Base-by-base conservation (phyloP, 1,284 basidiomycete genomes). In the Pseudozyma thailandica region DNA sequence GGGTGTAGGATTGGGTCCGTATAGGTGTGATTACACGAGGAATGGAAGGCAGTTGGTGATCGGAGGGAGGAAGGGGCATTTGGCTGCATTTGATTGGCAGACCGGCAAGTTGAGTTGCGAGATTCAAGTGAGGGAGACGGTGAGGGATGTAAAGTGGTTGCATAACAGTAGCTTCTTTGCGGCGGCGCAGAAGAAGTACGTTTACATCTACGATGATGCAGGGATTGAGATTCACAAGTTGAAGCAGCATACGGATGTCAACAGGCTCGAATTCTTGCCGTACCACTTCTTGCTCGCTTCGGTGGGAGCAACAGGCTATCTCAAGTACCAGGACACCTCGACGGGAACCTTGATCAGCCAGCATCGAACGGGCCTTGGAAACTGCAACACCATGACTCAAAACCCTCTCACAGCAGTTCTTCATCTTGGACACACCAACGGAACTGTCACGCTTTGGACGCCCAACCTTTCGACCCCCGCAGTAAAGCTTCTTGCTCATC, bases 261-360 rank as follows among this genome's bases (percentile, higher is more conserved):
- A 92, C 9, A 86, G 91, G 60, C 88, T 98, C 60, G 92, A 97
- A 80, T 98, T 93, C 82, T 86, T 98, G 9, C 94, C 93, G 0
- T 98, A 94, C 78, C 96, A 99, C 83, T 98, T 93, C 89, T 86
- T 98, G 16, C 88, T 99, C 6, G 91, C 89, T 1, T 91, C 89
- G 48, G 87, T 95, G 16, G 93, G 94, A 10, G 91, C 93, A 75
- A 86, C 87, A 13, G 95, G 95, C 1, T 93, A 90, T 82, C 86
- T 98, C 1, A 95, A 95, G 85, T 99, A 98, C 84, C 94, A 96
- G 85, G 95, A 99, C 82, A 94, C 92, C 0, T 94, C 94, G 2
- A 98, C 94, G 0, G 95, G 95, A 16, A 87, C 90, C 58, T 87
- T 97, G 52, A 86, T 98, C 33, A 88, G 90, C 37, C 90, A 94